phyloP scores from a whole-genome alignment of 2,329 filamentous ascomycete genomes.

The Dendrostoma leiphaemia region DNA sequence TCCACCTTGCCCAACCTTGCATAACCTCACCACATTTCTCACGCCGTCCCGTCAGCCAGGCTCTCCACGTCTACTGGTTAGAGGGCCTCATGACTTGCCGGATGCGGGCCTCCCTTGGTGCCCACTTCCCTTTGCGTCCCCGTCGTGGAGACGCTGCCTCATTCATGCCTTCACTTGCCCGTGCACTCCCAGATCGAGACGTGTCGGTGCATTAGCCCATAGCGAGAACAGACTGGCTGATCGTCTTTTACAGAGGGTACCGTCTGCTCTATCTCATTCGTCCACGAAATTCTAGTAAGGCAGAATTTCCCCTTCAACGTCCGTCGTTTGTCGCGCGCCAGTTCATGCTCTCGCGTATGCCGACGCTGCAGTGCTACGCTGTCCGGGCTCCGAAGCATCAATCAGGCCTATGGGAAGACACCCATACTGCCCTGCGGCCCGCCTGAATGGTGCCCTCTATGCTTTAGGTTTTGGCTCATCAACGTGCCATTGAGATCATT shows the following conservation, averaged over 20 bases:
- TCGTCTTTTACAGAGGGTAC: slow-evolving; percentile 64
- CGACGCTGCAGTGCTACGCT: slow-evolving; percentile 6
- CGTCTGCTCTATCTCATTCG: slow-evolving; percentile 79
- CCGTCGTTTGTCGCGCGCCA: slow-evolving; percentile 19
- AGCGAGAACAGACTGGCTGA: slow-evolving; percentile 42
- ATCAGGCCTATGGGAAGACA: slow-evolving; percentile 16
- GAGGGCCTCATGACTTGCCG: slow-evolving; percentile 13
- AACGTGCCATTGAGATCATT: slow-evolving; percentile 6
- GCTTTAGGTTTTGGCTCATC: background rate
- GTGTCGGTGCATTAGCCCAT: slow-evolving; percentile 31
- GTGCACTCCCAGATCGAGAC: slow-evolving; percentile 14
- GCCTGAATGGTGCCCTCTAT: slow-evolving; percentile 3
- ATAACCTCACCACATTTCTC: slow-evolving; percentile 3
- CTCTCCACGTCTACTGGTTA: background rate
- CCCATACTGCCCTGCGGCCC: slow-evolving; percentile 2
- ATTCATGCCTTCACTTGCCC: background rate
- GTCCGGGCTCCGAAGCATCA: slow-evolving; percentile 4
- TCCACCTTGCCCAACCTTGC: background rate
- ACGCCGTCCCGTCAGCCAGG: slow-evolving; percentile 1
- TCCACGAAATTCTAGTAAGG: slow-evolving; percentile 79
- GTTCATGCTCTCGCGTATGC: slow-evolving; percentile 20
- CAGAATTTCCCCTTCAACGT: slow-evolving; percentile 22
- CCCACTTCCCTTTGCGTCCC: background rate
- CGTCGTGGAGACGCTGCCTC: background rate
- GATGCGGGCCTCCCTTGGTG: slow-evolving; percentile 4